Conservation (phyloP, 2,329 filamentous ascomycete species). For the Penicillium sp. region DNA sequence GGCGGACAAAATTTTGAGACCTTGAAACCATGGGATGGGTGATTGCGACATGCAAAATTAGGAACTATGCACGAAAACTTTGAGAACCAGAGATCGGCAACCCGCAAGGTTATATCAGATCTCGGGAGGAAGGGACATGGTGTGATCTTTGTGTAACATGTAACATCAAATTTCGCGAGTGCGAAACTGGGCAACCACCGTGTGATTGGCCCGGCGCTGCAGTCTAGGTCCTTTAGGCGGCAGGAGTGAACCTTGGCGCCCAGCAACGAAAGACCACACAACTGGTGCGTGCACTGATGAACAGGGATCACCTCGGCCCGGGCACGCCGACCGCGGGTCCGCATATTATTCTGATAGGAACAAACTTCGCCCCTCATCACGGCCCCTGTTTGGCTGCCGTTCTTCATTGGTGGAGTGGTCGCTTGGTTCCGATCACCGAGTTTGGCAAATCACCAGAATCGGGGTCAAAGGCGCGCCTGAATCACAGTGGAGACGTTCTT, state of each 20-base stretch:
- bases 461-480: not conserved
- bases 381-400: not conserved
- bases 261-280: too few relatives aligned
- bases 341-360: too few relatives aligned
- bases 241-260: too few relatives aligned
- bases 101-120: not conserved
- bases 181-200: not conserved
- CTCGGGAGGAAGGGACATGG: not conserved
- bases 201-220: not conserved
- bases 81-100: not conserved
- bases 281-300: not conserved
- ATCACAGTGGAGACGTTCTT: not conserved
- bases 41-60: not conserved
- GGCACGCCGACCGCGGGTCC: not conserved
- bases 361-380: not conserved
- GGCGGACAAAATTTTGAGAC: not conserved
- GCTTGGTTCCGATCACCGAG: not conserved
- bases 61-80: not conserved
- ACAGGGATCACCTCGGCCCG: not conserved
- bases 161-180: not conserved
- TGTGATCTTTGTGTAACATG: not conserved
- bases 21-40: not conserved
- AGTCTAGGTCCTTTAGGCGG: not conserved
- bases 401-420: not conserved
- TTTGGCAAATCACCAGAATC: not conserved